phyloP scores from a whole-genome alignment of 2,329 filamentous ascomycete species.

The Penicillium sp. region DNA sequence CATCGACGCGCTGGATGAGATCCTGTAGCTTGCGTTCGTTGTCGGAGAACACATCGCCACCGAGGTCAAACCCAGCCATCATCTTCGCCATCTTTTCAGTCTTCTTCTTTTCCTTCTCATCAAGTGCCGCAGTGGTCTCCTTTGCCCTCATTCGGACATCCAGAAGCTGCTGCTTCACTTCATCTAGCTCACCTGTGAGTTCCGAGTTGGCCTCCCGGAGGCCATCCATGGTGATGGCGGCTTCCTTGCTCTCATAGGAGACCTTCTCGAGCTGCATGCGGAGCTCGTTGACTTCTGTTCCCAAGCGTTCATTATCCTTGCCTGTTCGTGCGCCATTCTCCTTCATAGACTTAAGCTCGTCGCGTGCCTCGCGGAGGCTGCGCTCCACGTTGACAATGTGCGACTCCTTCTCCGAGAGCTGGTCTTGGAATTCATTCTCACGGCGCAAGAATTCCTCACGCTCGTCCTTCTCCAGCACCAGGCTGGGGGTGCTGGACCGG shows the following conservation, averaged over 20 bases:
- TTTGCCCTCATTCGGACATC: conserved; percentile 96
- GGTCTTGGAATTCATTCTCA: conserved; percentile 96
- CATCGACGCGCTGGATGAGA: conserved; percentile 79
- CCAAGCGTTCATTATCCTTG: conserved; percentile 87
- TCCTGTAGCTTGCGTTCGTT: conserved; percentile 83
- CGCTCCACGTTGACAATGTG: conserved; percentile 77
- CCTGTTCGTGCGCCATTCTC: conserved; percentile 79
- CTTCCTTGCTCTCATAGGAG: conserved; percentile 94
- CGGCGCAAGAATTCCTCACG: conserved; percentile 91
- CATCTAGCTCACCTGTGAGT: conserved; percentile 86
- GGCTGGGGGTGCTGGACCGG: conserved; percentile 78
- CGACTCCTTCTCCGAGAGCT: conserved; percentile 88
- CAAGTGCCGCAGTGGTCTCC: conserved; percentile 82
- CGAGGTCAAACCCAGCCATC: conserved; percentile 98
- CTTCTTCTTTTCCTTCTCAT: conserved; percentile 98
- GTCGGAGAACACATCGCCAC: conserved; percentile 86
- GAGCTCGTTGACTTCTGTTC: conserved; percentile 82
- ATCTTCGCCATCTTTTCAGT: conserved; percentile 99
- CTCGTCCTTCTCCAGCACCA: conserved; percentile 92
- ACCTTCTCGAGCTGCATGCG: conserved; percentile 97
- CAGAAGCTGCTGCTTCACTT: conserved; percentile 91
- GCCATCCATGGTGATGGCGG: conserved; percentile 94
- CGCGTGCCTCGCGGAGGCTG: conserved; percentile 74
- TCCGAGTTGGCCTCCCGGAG: conserved; percentile 94
- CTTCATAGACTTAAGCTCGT: conserved; percentile 80